Evolutionary conservation across 2,329 filamentous ascomycete genomes (phyloP).

Genomic region (Colletotrichum sp.): DNA sequence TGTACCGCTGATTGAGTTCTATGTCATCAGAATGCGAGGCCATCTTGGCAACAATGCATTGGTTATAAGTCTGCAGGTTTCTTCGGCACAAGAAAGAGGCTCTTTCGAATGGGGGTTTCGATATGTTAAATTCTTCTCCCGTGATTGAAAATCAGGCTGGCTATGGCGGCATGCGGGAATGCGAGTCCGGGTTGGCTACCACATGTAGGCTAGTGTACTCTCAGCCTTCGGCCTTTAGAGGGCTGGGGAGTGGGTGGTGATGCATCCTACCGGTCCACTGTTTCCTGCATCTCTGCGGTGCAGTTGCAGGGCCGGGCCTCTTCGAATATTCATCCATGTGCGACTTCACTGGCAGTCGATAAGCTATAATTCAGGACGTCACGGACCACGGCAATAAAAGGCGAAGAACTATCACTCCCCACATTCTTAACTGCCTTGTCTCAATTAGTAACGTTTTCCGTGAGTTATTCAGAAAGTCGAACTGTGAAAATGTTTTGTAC

Average conservation of each 20-base stretch:
- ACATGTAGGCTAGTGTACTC: not conserved
- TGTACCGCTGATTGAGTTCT: not conserved
- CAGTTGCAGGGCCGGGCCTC: not conserved
- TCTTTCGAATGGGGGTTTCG: rapidly evolving
- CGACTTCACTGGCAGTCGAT: not conserved
- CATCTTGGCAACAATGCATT: not conserved
- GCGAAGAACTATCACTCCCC: not conserved
- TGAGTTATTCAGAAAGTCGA: rapidly evolving
- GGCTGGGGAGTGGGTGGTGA: not conserved
- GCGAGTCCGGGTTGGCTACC: not conserved
- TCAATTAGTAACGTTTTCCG: not conserved
- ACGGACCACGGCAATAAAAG: rapidly evolving
- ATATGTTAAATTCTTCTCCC: not conserved
- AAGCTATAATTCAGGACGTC: not conserved
- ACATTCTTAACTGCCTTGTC: rapidly evolving
- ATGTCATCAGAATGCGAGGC: not conserved
- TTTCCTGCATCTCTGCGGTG: not conserved
- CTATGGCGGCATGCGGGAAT: not conserved
- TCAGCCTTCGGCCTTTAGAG: not conserved
- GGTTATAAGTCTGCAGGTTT: not conserved
- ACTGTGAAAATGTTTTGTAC: not conserved
- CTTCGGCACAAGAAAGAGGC: not conserved
- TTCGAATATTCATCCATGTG: not conserved
- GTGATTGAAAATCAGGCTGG: not conserved
- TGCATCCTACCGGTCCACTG: not conserved